A percentile compares a stretch with the other conserved stretches of the same genome.
Conservation (phyloP, 345 rosid species). For the Euphorbia peplus region DNA sequence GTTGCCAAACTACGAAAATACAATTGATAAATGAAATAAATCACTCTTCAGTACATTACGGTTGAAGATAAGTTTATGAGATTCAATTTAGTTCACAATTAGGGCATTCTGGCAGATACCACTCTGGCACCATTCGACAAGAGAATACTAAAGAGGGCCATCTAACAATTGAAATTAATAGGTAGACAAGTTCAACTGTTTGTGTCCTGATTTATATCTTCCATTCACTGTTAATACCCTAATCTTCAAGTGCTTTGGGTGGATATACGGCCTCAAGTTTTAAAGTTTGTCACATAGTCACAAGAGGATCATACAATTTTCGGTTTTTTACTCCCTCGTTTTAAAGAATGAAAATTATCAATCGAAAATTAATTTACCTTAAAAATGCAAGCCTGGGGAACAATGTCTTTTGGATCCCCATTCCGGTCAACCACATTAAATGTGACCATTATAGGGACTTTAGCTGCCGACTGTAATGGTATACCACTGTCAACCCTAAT, state of each 20-base stretch:
- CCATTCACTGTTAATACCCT: too few relatives aligned
- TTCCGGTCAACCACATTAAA: conserved; percentile 87
- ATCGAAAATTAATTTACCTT: conserved; percentile 49
- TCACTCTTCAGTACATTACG: neutral
- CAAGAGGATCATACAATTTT: too few relatives aligned
- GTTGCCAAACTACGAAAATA: neutral
- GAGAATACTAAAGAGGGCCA: neutral
- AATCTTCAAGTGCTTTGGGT: too few relatives aligned
- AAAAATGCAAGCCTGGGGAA: conserved; percentile 96
- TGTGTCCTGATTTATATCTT: too few relatives aligned
- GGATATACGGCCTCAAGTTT: too few relatives aligned
- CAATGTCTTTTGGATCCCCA: conserved; percentile 56
- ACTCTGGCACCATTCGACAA: neutral
- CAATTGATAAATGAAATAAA: neutral
- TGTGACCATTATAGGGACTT: conserved; percentile 94
- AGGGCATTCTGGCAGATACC: neutral
- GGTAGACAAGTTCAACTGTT: neutral
- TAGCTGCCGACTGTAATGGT: conserved; percentile 97
- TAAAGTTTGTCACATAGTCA: too few relatives aligned
- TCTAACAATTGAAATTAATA: neutral
- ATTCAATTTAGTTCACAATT: neutral
- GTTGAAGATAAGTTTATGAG: neutral
- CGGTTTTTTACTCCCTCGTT: too few relatives aligned
- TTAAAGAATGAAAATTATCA: too few relatives aligned
- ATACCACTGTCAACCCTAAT: conserved; percentile 92